Evolutionary conservation across 1,284 basidiomycete species (phyloP), one percentile per base, ranked within the genome.

Genomic region (Ustilago bromivora): DNA sequence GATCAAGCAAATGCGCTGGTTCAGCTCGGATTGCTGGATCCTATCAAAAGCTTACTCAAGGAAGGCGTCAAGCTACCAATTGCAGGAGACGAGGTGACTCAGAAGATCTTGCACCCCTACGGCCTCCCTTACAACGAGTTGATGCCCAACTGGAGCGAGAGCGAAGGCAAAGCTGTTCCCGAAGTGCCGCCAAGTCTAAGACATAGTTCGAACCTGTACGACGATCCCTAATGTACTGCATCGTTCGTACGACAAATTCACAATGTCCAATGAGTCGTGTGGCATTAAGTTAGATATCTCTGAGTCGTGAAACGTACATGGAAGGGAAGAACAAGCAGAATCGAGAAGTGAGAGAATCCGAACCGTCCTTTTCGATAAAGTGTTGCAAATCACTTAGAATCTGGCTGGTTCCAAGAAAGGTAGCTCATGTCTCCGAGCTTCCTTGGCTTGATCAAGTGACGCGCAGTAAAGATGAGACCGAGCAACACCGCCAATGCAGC

Each of bases 391-490:
- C 36, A 72, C 57, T 69, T 76, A 55, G 51, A 41, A 15, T 74
- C 71, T 4, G 71, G 74, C 61, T 84, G 78, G 54, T 85, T 85
- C 84, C 84, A 85, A 47, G 80, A 82, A 32, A 86, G 71, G 51
- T 82, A 80, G 52, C 78, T 82, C 86, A 87, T 85, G 52, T 87
- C 88, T 19, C 85, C 86, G 40, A 90, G 89, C 76, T 87, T 94
- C 90, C 96, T 92, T 71, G 97, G 97, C 87, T 92, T 94, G 87
- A 98, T 90, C 72, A 98, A 88, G 88, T 99, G 96, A 70, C 95
- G 90, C 64, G 93, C 90, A n/a, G 95, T 94, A 34, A 97, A 95
- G 12, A 92, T 89, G 60, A 98, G 87, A 6, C 94, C 96, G 38
- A 99, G 90, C 12, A 94, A 88, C 35, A 98, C 91, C 84, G 97